A percentile compares a stretch with the other conserved stretches of the same genome.
phyloP scores from a whole-genome alignment of 140 eudicot species.

The Cichorium intybus region DNA sequence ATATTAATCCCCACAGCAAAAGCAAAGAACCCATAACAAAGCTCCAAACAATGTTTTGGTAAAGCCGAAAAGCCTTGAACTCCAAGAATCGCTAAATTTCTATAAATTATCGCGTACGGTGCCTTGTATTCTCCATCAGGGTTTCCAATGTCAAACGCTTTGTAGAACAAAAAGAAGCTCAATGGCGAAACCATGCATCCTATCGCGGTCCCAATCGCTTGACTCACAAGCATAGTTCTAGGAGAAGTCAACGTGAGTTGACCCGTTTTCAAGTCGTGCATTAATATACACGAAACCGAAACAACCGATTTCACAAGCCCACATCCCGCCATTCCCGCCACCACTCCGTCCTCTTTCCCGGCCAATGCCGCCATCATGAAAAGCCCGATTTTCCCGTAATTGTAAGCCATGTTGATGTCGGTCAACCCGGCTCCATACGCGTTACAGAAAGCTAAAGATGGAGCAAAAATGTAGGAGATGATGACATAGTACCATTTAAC shows the following conservation, averaged over 20 bases:
- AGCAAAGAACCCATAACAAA: constrained; percentile 65
- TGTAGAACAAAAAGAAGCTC: constrained; percentile 68
- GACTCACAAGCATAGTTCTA: constrained; percentile 81
- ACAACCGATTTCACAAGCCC: constrained; percentile 77
- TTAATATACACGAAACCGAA: constrained; percentile 69
- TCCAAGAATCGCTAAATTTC: constrained; percentile 75
- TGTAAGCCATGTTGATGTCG: constrained; percentile 79
- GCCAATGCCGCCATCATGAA: constrained; percentile 65
- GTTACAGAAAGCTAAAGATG: constrained; percentile 88
- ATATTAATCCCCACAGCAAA: constrained; percentile 59
- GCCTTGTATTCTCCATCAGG: constrained; percentile 82
- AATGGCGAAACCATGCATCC: constrained; percentile 78
- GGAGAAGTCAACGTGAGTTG: constrained; percentile 86
- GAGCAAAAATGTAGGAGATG: constrained; percentile 67
- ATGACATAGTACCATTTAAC: constrained; percentile 80
- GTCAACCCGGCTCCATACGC: constrained; percentile 89
- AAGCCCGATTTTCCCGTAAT: constrained; percentile 83
- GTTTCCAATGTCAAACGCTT: constrained; percentile 79
- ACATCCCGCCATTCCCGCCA: constrained; percentile 78
- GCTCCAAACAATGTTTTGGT: constrained; percentile 68
- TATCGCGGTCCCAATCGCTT: constrained; percentile 71
- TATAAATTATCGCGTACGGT: constrained; percentile 70
- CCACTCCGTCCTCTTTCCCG: constrained; percentile 70
- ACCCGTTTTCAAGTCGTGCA: constrained; percentile 89
- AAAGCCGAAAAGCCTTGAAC: constrained; percentile 83